phyloP scores from a whole-genome alignment of 1,284 basidiomycete species.

The Cutaneotrichosporon cavernicola region DNA sequence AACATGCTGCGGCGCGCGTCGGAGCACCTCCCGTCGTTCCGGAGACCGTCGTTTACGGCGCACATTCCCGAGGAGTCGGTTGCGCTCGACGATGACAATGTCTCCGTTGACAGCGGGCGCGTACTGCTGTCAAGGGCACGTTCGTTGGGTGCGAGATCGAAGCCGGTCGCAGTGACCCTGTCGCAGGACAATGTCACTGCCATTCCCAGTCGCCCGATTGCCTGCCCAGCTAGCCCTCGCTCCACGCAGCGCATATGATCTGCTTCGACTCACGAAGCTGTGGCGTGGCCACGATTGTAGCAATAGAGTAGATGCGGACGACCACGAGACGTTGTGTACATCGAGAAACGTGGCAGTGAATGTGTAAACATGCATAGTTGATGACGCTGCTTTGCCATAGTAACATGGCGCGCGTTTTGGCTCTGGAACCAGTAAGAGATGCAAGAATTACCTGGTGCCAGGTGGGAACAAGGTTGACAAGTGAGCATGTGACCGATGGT shows the following conservation, averaged over 20 bases:
- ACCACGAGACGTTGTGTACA: neutral
- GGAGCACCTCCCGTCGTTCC: conserved; percentile 36
- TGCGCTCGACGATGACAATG: conserved; percentile 1
- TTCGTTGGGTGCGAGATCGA: conserved; percentile 11
- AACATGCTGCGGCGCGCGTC: conserved; percentile 40
- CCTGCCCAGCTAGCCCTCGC: neutral
- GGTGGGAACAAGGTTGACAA: neutral
- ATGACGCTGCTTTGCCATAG: neutral
- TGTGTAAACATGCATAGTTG: neutral
- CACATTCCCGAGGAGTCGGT: conserved; percentile 4
- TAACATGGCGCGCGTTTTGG: neutral
- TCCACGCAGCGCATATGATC: neutral
- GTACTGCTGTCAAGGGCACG: conserved; percentile 11
- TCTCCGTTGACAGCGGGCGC: neutral
- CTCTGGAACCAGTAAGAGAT: no score
- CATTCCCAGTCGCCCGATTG: conserved; percentile 6
- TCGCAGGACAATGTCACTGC: neutral
- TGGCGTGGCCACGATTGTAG: neutral
- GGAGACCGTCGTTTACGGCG: conserved; percentile 25
- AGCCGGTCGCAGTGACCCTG: neutral
- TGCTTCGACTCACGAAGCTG: neutral
- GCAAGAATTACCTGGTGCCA: neutral
- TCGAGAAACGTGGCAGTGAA: neutral
- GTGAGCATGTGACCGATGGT: neutral
- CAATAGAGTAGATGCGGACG: neutral